Conservation (phyloP, 2,329 filamentous ascomycete genomes). For the Diaporthe citrichinensis region DNA sequence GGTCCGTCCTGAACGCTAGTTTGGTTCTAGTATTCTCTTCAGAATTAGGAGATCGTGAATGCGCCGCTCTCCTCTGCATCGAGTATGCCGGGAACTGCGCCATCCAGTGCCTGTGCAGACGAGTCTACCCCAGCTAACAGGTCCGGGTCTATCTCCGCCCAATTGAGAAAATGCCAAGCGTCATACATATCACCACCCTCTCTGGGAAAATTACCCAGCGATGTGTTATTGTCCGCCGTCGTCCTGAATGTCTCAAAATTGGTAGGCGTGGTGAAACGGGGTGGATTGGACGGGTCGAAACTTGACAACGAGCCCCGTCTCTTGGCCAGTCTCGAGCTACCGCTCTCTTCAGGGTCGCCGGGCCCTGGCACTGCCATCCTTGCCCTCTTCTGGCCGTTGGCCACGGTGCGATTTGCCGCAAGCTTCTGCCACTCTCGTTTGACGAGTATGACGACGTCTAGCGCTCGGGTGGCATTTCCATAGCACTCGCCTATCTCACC, state of each 20-base stretch:
- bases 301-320: background rate
- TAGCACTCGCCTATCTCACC: conserved; percentile 1
- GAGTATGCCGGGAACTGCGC: background rate
- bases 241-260: background rate
- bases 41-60: background rate
- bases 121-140: background rate
- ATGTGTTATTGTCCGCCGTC: background rate
- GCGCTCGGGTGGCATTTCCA: background rate
- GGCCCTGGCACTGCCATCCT: background rate
- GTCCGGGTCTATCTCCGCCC: conserved; percentile 6
- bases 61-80: background rate
- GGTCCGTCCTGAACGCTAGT: rapidly evolving
- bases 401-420: background rate
- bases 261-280: background rate
- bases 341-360: background rate
- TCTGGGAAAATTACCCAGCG: background rate
- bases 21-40: rapidly evolving
- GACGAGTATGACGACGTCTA: conserved; percentile 8
- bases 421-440: conserved; percentile 21
- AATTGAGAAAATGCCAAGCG: conserved; percentile 13
- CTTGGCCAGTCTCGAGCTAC: background rate
- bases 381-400: background rate
- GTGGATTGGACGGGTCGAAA: background rate
- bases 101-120: background rate
- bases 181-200: conserved; percentile 11